Evolutionary conservation across 176 grass and related monocot species (phyloP), one percentile per base, ranked within the genome.

Genomic region (Dendrocalamus sinicus): DNA sequence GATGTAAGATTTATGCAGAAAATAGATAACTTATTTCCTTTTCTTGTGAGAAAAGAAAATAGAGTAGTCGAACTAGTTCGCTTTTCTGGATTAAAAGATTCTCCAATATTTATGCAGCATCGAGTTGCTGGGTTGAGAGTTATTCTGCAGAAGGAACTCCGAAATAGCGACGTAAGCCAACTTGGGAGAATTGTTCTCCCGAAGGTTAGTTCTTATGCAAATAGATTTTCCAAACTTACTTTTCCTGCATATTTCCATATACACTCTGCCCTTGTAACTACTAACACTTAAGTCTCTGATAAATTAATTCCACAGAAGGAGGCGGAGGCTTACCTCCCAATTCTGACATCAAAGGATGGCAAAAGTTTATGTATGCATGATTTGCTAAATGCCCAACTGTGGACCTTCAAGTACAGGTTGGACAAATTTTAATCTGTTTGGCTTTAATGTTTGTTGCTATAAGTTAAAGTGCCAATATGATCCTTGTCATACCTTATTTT

Each of bases 401-500:
- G 97, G 94, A 94, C 94, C 63, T 99, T 99, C 81, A 96, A 92
- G 75, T 96, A 96, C 85, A 94, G 94, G 97, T 99, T 61, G 22
- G 26, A 1, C 5, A 85, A 4, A 46, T 65, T 46, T 2, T 75
- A 5, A 17, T 57, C n/a, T 26, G 67, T 43, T 78, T 70, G 40
- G 39, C 43, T 51, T 35, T 62, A 53, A 43, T 55, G 10, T 37
- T 67, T 73, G 44, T 64, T 83, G 68, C 51, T 46, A 43, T 57
- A 24, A 65, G 45, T 40, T 74, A 32, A 5, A 72, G 9, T 17
- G 14, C 64, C 82, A 19, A 45, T 55, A 61, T 64, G 37, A 55
- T 85, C 11, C 2, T 75, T 75, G 17, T 62, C 46, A 71, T 75
- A 61, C 32, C 75, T 64, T 32, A 43, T 51, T 73, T 17, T 43